Conservation (phyloP, 164 flowering plant species). For the Stephania japonica region DNA sequence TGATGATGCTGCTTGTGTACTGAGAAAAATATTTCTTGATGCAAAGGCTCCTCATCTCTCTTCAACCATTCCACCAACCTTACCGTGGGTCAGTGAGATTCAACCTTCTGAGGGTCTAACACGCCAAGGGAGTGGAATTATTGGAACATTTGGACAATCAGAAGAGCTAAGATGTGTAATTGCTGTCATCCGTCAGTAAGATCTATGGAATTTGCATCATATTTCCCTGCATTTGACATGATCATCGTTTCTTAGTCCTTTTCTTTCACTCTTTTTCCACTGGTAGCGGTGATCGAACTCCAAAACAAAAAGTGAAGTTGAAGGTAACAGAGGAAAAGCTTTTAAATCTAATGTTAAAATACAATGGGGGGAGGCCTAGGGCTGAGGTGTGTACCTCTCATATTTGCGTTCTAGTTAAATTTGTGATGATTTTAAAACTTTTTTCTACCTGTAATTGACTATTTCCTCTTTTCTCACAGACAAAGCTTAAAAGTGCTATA, state of each 20-base stretch:
- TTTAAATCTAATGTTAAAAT: conserved; percentile 86
- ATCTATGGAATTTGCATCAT: conserved; percentile 6
- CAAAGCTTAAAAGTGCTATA: conserved; percentile 97
- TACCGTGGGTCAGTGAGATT: conserved; percentile 82
- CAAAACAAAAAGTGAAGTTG: conserved; percentile 97
- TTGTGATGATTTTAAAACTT: not conserved
- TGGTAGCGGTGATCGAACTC: conserved; percentile 97
- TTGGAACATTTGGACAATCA: conserved; percentile 92
- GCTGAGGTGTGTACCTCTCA: conserved; percentile 45
- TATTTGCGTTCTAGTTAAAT: not conserved
- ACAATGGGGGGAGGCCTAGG: conserved; percentile 93
- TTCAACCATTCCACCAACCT: conserved; percentile 83
- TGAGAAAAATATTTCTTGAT: conserved; percentile 95
- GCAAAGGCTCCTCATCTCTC: conserved; percentile 99
- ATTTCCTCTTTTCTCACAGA: conserved; percentile 36
- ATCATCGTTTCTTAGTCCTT: not conserved
- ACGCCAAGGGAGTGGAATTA: conserved; percentile 96
- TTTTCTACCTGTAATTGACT: not conserved
- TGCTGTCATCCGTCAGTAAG: conserved; percentile 90
- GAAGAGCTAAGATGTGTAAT: conserved; percentile 98
- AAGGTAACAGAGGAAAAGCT: conserved; percentile 95
- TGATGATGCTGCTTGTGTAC: conserved; percentile 98
- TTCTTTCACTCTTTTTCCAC: not conserved
- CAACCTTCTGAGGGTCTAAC: conserved; percentile 88
- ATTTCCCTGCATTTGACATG: conserved; percentile 3